Evolutionary conservation across 169 alveolate species (phyloP).

Genomic region (Plasmodium knowlesi): DNA sequence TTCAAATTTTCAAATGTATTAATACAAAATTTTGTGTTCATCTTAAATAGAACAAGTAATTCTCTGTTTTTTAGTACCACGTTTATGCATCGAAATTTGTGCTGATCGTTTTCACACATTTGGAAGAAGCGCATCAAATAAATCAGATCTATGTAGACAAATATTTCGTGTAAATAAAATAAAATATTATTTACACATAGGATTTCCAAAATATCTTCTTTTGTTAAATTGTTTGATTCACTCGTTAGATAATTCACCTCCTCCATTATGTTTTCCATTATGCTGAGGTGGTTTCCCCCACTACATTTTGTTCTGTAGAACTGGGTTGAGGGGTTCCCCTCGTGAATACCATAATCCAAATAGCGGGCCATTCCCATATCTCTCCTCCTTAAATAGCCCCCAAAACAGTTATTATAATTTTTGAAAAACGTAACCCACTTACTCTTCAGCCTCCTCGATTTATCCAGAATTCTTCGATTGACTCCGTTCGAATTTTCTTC

Average conservation of each 20-base stretch:
- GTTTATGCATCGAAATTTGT: conserved; percentile 8
- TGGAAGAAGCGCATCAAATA: conserved; percentile 59
- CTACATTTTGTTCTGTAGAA: neutral
- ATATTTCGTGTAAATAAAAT: conserved; percentile 67
- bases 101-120: conserved; percentile 6
- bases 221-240: conserved; percentile 44
- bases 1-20: conserved; percentile 65
- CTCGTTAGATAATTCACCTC: conserved; percentile 41
- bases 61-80: conserved; percentile 1
- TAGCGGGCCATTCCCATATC: neutral
- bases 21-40: conserved; percentile 41
- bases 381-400: conserved; percentile 15
- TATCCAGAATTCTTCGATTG: conserved; percentile 30
- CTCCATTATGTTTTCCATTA: conserved; percentile 29
- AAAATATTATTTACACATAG: conserved; percentile 55
- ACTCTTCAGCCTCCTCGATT: conserved; percentile 24
- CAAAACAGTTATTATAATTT: conserved; percentile 45
- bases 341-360: neutral
- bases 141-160: conserved; percentile 44
- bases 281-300: neutral
- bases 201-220: conserved; percentile 53
- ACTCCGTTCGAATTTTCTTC: conserved; percentile 8
- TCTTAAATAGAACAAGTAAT: conserved; percentile 4
- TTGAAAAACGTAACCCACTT: conserved; percentile 50
- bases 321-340: neutral